Conservation (phyloP, 805 yeast genomes). For the Torulaspora indica region DNA sequence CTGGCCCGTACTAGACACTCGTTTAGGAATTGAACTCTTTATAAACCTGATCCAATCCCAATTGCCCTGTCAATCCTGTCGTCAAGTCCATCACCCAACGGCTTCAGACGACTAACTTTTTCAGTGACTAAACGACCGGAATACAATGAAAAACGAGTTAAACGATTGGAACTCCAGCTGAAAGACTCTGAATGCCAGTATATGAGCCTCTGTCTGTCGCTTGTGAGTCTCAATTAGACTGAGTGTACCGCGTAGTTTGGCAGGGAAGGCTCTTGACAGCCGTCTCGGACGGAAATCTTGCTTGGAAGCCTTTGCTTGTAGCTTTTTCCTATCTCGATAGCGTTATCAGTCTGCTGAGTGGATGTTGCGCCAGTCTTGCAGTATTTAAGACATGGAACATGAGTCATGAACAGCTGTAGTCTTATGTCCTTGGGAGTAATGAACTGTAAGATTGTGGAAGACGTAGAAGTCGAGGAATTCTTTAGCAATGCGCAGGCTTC, state of each 20-base stretch:
- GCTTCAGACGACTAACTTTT: conserved; percentile 2
- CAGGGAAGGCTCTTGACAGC: too few relatives aligned
- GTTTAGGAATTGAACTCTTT: not conserved
- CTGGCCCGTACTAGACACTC: conserved; percentile 2
- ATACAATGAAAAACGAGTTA: not conserved
- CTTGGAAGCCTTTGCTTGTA: too few relatives aligned
- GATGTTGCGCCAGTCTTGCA: too few relatives aligned
- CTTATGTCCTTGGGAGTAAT: not conserved
- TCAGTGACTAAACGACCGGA: conserved; percentile 2
- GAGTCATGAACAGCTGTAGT: too few relatives aligned
- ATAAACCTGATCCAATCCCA: not conserved
- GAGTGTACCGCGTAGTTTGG: too few relatives aligned
- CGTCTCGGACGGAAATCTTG: too few relatives aligned
- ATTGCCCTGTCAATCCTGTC: conserved; percentile 1
- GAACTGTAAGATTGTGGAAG: conserved; percentile 14
- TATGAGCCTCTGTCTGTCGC: too few relatives aligned
- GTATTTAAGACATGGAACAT: too few relatives aligned
- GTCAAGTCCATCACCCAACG: conserved; percentile 7
- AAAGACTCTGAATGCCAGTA: not conserved
- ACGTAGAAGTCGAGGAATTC: conserved; percentile 14
- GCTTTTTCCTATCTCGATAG: too few relatives aligned
- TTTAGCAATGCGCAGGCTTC: conserved; percentile 9
- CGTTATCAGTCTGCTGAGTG: too few relatives aligned
- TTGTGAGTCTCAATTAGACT: too few relatives aligned
- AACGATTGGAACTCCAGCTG: not conserved